Conservation (phyloP, 129 eudicot species). For the Ambrosia artemisiifolia region DNA sequence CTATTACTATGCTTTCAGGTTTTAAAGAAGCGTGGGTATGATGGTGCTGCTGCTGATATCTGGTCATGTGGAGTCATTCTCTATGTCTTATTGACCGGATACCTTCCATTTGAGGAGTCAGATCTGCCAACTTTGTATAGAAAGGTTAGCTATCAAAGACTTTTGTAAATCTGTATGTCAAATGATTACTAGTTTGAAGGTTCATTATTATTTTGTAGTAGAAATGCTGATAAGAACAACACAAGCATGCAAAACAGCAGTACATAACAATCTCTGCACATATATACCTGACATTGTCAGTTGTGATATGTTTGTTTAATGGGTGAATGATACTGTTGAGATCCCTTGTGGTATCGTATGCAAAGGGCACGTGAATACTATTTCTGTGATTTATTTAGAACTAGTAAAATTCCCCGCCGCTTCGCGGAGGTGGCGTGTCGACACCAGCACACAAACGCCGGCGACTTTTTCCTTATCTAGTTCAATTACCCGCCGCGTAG, state of each 20-base stretch:
- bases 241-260: background rate
- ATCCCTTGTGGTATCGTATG: slow-evolving; percentile 1
- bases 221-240: background rate
- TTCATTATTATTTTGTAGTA: background rate
- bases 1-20: slow-evolving; percentile 42
- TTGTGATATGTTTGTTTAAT: slow-evolving; percentile 6
- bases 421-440: too few species aligned
- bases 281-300: slow-evolving; percentile 2
- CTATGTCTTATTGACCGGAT: slow-evolving; percentile 84
- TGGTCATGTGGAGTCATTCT: slow-evolving; percentile 99
- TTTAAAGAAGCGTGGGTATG: slow-evolving; percentile 71
- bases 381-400: background rate
- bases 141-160: slow-evolving; percentile 49
- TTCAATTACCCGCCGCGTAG: too few species aligned
- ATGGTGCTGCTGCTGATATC: slow-evolving; percentile 97
- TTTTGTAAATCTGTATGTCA: slow-evolving; percentile 5
- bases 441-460: too few species aligned
- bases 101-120: slow-evolving; percentile 88
- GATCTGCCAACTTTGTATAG: slow-evolving; percentile 79
- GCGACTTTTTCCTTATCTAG: too few species aligned
- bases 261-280: background rate
- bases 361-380: slow-evolving; percentile 1
- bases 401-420: too few species aligned
- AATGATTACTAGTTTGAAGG: slow-evolving; percentile 10
- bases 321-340: slow-evolving; percentile 9